phyloP scores from a whole-genome alignment of 2,329 filamentous ascomycete species.

The Xylaria hypoxylon region DNA sequence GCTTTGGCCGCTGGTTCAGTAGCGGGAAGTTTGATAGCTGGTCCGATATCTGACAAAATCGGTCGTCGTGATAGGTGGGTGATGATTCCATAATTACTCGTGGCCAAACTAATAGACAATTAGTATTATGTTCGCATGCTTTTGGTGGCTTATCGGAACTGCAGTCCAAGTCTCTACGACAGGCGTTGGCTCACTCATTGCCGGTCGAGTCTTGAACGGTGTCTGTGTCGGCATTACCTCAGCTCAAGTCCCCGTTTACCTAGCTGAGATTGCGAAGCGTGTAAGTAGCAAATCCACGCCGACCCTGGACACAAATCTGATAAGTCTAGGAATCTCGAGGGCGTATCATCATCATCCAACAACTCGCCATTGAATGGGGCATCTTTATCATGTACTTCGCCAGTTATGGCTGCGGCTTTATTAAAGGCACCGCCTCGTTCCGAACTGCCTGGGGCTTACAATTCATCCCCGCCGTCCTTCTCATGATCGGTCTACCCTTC shows the following conservation, averaged over 20 bases:
- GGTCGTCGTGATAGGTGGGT: conserved; percentile 56
- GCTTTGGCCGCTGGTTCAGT: conserved; percentile 65
- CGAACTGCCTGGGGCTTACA: conserved; percentile 74
- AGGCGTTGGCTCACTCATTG: conserved; percentile 66
- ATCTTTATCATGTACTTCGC: conserved; percentile 79
- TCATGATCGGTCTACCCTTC: conserved; percentile 69
- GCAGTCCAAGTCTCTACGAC: conserved; percentile 69
- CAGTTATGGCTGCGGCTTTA: conserved; percentile 72
- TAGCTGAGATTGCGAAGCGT: conserved; percentile 71
- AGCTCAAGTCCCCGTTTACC: conserved; percentile 75
- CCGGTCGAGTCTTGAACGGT: conserved; percentile 71
- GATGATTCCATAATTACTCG: background rate
- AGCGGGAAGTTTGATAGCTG: conserved; percentile 61
- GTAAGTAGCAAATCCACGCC: conserved; percentile 45
- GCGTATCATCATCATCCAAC: conserved; percentile 76
- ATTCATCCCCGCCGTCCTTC: conserved; percentile 69
- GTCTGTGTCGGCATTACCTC: conserved; percentile 74
- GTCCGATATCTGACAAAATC: conserved; percentile 61
- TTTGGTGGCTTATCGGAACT: conserved; percentile 68
- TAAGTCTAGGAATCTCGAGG: conserved; percentile 61
- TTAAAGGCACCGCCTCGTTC: conserved; percentile 69
- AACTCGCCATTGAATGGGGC: conserved; percentile 80
- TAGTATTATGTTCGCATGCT: conserved; percentile 58
- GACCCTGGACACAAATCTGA: background rate
- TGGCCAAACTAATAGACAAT: conserved; percentile 25